A percentile compares a stretch with the other conserved stretches of the same genome.
phyloP scores from a whole-genome alignment of 2,329 filamentous ascomycete species.

The Byssothecium circinans region DNA sequence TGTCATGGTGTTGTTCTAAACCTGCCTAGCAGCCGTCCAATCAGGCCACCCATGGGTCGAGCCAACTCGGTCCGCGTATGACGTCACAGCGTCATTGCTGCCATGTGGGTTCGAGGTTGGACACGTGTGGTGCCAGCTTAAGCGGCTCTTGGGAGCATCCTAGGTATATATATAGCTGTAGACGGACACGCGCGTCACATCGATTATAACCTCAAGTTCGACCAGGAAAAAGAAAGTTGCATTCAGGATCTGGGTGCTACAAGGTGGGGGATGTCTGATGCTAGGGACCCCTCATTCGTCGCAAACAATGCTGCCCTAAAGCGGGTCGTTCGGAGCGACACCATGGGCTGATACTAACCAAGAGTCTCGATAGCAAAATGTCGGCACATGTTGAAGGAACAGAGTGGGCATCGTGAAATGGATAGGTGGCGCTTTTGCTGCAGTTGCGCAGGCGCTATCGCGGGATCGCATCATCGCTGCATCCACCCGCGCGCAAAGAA shows the following conservation, averaged over 20 bases:
- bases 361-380: not conserved
- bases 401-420: constrained; percentile 1
- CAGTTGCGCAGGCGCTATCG: not conserved
- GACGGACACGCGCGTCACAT: too few species aligned
- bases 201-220: too few species aligned
- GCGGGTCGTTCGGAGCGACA: not conserved
- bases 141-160: not conserved
- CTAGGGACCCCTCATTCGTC: constrained; percentile 9
- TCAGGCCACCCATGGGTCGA: not conserved
- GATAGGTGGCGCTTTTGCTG: not conserved
- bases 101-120: not conserved
- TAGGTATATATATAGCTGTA: too few species aligned
- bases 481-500: not conserved
- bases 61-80: not conserved
- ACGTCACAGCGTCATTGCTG: not conserved
- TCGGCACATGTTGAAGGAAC: not conserved
- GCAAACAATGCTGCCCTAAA: constrained; percentile 16
- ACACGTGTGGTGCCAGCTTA: too few species aligned
- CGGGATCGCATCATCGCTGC: not conserved
- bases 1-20: not conserved
- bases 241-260: not conserved
- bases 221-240: not conserved
- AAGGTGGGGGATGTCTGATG: not conserved
- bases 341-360: constrained; percentile 2
- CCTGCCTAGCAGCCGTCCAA: not conserved